phyloP scores from a whole-genome alignment of 2,329 filamentous ascomycete genomes.

The Helicocarpus griseus region DNA sequence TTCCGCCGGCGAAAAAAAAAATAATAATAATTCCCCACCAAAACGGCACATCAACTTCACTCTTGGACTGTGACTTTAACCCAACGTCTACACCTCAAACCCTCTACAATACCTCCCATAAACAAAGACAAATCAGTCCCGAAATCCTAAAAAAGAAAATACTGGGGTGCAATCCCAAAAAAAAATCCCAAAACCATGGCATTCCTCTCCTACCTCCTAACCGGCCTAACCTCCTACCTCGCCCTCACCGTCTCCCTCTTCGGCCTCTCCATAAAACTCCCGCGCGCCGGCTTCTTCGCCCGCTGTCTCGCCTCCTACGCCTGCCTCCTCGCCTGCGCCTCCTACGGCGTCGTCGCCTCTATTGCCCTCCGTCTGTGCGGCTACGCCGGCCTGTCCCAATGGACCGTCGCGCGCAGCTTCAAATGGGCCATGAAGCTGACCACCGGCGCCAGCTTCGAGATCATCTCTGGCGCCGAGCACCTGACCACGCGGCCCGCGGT shows the following conservation, averaged over 20 bases:
- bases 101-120: neutral
- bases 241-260: slow-evolving; percentile 45
- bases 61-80: too few relatives aligned
- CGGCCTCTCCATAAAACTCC: slow-evolving; percentile 32
- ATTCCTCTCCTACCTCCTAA: slow-evolving; percentile 49
- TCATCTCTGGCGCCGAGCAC: slow-evolving; percentile 56
- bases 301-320: slow-evolving; percentile 39
- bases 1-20: too few relatives aligned
- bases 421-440: slow-evolving; percentile 64
- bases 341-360: slow-evolving; percentile 67
- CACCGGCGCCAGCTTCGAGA: slow-evolving; percentile 68
- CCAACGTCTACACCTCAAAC: neutral
- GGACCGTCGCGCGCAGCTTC: slow-evolving; percentile 70
- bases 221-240: slow-evolving; percentile 56
- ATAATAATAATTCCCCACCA: too few relatives aligned
- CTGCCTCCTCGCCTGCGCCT: slow-evolving; percentile 41
- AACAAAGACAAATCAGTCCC: neutral
- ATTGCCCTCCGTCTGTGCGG: slow-evolving; percentile 61
- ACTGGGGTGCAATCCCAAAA: neutral
- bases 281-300: slow-evolving; percentile 36
- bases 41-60: too few relatives aligned
- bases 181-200: slow-evolving; percentile 40
- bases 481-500: slow-evolving; percentile 70
- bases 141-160: neutral
- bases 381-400: slow-evolving; percentile 70